Conservation (phyloP, 208 protist species). For the Trypanosoma vivax region DNA sequence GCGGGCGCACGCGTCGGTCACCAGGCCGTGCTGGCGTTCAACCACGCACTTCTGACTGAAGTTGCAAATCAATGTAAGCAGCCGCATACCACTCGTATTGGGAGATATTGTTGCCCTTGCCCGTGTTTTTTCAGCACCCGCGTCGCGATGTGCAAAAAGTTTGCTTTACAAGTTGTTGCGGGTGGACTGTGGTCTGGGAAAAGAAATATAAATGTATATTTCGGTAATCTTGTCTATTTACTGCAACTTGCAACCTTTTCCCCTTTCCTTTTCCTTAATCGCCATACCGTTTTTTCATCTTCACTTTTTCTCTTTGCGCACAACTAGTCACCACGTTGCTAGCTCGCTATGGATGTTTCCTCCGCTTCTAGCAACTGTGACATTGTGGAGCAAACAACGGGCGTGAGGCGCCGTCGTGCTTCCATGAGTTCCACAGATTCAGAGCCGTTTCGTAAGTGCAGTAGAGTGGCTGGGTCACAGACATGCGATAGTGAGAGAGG, state of each 20-base stretch:
- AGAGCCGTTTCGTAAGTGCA: constrained; percentile 42
- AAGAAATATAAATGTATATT: background rate
- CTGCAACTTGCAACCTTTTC: constrained; percentile 27
- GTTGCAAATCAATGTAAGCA: too few species aligned
- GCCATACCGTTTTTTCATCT: background rate
- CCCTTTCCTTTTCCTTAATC: constrained; percentile 14
- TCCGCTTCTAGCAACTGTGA: background rate
- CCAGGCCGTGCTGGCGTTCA: too few species aligned
- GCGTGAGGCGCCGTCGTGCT: constrained; percentile 23
- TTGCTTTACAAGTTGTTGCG: too few species aligned
- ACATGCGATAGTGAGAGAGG: background rate
- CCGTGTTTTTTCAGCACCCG: too few species aligned
- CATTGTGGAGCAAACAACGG: constrained; percentile 3
- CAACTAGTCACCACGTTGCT: background rate
- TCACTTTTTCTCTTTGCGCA: background rate
- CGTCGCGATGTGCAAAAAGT: too few species aligned
- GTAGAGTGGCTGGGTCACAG: constrained; percentile 3
- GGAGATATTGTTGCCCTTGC: too few species aligned
- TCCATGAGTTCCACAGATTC: constrained; percentile 85
- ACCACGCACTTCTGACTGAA: too few species aligned
- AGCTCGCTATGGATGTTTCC: constrained; percentile 2
- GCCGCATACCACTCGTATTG: too few species aligned
- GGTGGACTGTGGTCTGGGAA: too few species aligned
- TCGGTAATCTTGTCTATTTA: constrained; percentile 3
- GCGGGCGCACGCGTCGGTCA: too few species aligned